phyloP scores from a whole-genome alignment of 805 yeast genomes.

The Candida sakaeoensis region DNA sequence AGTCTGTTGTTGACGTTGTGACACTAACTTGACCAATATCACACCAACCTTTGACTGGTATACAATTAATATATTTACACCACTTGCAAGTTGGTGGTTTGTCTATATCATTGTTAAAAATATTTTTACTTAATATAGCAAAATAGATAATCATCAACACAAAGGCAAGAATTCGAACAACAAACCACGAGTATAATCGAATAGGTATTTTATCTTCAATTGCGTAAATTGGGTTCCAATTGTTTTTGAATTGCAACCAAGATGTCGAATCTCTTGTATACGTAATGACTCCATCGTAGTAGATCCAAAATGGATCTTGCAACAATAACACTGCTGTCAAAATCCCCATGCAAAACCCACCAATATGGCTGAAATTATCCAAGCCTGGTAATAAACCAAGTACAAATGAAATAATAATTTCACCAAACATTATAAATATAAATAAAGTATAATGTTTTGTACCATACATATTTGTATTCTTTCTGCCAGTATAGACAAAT shows the following conservation, averaged over 20 bases:
- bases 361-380: slow-evolving; percentile 73
- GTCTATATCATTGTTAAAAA: slow-evolving; percentile 33
- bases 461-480: slow-evolving; percentile 43
- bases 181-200: slow-evolving; percentile 51
- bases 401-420: slow-evolving; percentile 55
- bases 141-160: slow-evolving; percentile 48
- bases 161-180: slow-evolving; percentile 42
- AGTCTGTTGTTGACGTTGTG: slow-evolving; percentile 10
- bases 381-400: slow-evolving; percentile 69
- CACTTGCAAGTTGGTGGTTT: slow-evolving; percentile 57
- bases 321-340: slow-evolving; percentile 47
- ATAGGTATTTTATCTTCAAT: slow-evolving; percentile 30
- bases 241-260: slow-evolving; percentile 29
- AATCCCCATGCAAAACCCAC: slow-evolving; percentile 66
- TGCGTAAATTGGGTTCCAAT: slow-evolving; percentile 39
- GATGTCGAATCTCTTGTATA: slow-evolving; percentile 27
- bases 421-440: slow-evolving; percentile 47
- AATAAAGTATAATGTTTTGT: slow-evolving; percentile 45
- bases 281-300: slow-evolving; percentile 35
- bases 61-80: slow-evolving; percentile 71
- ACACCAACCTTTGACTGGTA: slow-evolving; percentile 73
- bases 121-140: slow-evolving; percentile 45
- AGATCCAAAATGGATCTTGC: slow-evolving; percentile 53
- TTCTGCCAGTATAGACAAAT: slow-evolving; percentile 49
- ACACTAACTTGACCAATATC: slow-evolving; percentile 41